phyloP scores from a whole-genome alignment of 148 eudicot genomes.

The Heliosperma pusillum region DNA sequence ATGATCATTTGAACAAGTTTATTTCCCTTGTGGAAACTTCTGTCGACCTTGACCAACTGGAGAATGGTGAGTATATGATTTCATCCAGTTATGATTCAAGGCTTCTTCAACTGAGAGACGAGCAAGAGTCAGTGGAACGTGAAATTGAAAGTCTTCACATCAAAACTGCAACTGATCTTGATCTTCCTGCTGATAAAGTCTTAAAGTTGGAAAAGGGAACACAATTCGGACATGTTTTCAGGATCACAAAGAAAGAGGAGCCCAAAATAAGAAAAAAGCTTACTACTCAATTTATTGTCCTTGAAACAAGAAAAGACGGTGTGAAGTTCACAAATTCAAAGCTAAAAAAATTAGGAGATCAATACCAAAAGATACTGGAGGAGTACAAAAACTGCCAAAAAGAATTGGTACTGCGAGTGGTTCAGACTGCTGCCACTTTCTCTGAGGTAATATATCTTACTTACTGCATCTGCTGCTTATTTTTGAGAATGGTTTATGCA shows the following conservation, averaged over 20 bases:
- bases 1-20: slow-evolving; percentile 79
- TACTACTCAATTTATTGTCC: slow-evolving; percentile 78
- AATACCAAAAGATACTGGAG: slow-evolving; percentile 72
- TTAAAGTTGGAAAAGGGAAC: slow-evolving; percentile 91
- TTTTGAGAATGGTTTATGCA: slow-evolving; percentile 11
- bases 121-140: slow-evolving; percentile 66
- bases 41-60: slow-evolving; percentile 95
- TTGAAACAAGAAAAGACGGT: slow-evolving; percentile 97
- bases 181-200: slow-evolving; percentile 75
- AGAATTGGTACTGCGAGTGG: slow-evolving; percentile 77
- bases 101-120: slow-evolving; percentile 56
- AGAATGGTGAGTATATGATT: slow-evolving; percentile 97
- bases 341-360: slow-evolving; percentile 82
- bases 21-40: slow-evolving; percentile 86
- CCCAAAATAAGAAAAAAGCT: slow-evolving; percentile 91
- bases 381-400: slow-evolving; percentile 82
- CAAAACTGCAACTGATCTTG: slow-evolving; percentile 78
- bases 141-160: slow-evolving; percentile 71
- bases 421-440: slow-evolving; percentile 73
- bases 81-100: slow-evolving; percentile 73
- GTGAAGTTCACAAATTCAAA: slow-evolving; percentile 89
- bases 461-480: slow-evolving; percentile 14
- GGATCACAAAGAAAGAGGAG: slow-evolving; percentile 98
- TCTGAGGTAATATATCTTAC: slow-evolving; percentile 66
- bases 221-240: slow-evolving; percentile 95